Evolutionary conservation across 306 rosid species (phyloP).

Genomic region (Ormosia semicastrata): DNA sequence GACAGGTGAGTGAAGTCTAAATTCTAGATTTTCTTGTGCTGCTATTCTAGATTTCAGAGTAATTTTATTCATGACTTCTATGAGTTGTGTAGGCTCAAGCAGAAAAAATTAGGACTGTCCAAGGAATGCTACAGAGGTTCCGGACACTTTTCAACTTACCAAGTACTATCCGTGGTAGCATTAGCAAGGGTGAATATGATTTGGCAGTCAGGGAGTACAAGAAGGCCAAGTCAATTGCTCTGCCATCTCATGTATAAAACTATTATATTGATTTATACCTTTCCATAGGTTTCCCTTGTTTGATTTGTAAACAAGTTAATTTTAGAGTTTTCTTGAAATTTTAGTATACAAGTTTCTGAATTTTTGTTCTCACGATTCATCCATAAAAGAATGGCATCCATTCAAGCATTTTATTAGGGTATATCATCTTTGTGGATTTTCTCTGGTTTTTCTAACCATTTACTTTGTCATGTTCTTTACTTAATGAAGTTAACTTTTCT

Average conservation of each 20-base stretch:
- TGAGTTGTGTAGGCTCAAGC: slow-evolving; percentile 82
- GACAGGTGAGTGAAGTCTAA: slow-evolving; percentile 72
- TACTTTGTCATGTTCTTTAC: slow-evolving; percentile 17
- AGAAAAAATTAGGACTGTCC: slow-evolving; percentile 95
- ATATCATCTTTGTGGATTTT: slow-evolving; percentile 20
- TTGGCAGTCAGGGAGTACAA: slow-evolving; percentile 99
- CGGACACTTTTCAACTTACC: slow-evolving; percentile 94
- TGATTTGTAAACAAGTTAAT: slow-evolving; percentile 15
- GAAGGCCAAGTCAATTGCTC: slow-evolving; percentile 96
- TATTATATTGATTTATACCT: slow-evolving; percentile 22
- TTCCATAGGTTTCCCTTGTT: slow-evolving; percentile 20
- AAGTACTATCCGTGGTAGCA: slow-evolving; percentile 89
- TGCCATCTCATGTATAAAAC: slow-evolving; percentile 85
- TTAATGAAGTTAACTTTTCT: slow-evolving; percentile 7
- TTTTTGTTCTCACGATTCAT: background rate
- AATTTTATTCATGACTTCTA: slow-evolving; percentile 13
- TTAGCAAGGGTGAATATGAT: slow-evolving; percentile 97
- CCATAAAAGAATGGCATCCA: slow-evolving; percentile 4
- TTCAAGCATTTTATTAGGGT: slow-evolving; percentile 20
- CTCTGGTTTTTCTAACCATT: background rate
- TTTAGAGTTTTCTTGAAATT: slow-evolving; percentile 26
- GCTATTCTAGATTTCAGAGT: slow-evolving; percentile 33
- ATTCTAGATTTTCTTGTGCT: slow-evolving; percentile 24
- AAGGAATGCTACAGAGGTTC: slow-evolving; percentile 99
- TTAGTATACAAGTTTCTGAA: background rate